Percentiles rank a stretch among this genome's conserved stretches.
Evolutionary conservation across 2,329 filamentous ascomycete genomes (phyloP).

Genomic region (Alternaria sp.): DNA sequence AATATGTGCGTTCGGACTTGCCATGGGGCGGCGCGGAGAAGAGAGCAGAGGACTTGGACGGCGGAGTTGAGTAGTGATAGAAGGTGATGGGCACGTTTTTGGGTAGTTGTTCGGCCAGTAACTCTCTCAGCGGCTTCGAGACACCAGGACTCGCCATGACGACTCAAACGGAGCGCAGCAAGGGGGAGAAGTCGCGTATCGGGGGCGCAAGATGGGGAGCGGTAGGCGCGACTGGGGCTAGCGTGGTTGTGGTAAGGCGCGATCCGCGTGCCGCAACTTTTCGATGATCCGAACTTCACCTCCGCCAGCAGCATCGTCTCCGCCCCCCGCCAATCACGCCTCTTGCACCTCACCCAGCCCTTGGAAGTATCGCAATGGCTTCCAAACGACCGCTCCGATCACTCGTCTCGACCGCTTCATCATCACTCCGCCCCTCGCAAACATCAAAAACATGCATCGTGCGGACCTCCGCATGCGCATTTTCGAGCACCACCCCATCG

Average conservation of each 20-base stretch:
- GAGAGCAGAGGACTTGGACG: constrained; percentile 75
- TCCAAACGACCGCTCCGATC: constrained; percentile 55
- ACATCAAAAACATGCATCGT: constrained; percentile 33
- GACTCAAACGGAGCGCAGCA: constrained; percentile 14
- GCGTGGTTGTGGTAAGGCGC: constrained; percentile 25
- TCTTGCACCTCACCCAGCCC: constrained; percentile 23
- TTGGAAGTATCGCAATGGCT: constrained; percentile 53
- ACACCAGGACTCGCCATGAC: constrained; percentile 38
- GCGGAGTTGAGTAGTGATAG: constrained; percentile 88
- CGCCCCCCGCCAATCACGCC: constrained; percentile 18
- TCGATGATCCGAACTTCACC: constrained; percentile 37
- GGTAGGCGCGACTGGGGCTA: constrained; percentile 26
- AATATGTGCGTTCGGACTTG: constrained; percentile 78
- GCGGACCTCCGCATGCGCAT: constrained; percentile 49
- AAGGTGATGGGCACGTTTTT: constrained; percentile 69
- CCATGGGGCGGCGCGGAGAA: constrained; percentile 79
- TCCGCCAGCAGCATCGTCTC: constrained; percentile 13
- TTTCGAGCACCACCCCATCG: constrained; percentile 38
- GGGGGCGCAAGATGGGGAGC: constrained; percentile 21
- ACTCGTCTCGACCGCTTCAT: constrained; percentile 37
- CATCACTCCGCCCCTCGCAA: constrained; percentile 37
- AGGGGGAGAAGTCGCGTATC: constrained; percentile 16
- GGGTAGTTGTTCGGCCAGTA: constrained; percentile 63
- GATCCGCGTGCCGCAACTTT: constrained; percentile 38
- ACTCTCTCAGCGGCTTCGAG: constrained; percentile 47